Evolutionary conservation across 805 yeast species (phyloP), one percentile per base, ranked within the genome.

Genomic region (Saccharomycopsis vini): DNA sequence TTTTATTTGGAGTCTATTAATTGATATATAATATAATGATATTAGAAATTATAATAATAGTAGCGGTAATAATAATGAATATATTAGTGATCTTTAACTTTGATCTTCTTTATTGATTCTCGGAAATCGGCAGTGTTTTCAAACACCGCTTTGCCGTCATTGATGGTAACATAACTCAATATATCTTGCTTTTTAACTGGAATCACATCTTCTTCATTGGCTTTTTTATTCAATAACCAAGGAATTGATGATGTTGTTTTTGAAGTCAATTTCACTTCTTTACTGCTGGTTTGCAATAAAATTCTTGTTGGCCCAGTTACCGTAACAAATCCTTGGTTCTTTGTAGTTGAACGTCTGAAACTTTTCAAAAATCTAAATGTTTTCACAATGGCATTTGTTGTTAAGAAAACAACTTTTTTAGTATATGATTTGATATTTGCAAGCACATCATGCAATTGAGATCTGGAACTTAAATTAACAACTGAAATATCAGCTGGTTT

Each of bases 131-230:
- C n/a, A 15, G 52, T 49, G 34, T 39, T 46, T 42, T 49, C 42
- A 20, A 46, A 49, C 23, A 19, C 35, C 4, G 47, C 50, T 41
- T 58, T 55, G 9, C 57, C 57, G 3, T 55, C 51, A n/a, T 55
- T 46, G 9, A 67, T 54, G 1, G 64, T 63, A 2, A 67, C 72
- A 42, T 62, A 61, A 47, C 60, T 66, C 46, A 68, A 57, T 44
- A 61, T 66, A 46, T 68, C 72, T 10, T 60, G 56, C 13, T 32
- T 44, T 32, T 47, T 36, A 7, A 44, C 45, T 5, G 42, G 26
- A 0, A 68, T 15, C 10, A 13, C 39, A 26, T 7, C 29, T 9
- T 7, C 12, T 7, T 26, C 29, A 26, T 7, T 7, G 29, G 7
- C 12, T 26, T 26, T 26, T 26, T 26, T 26, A 12, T 26, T 7